Evolutionary conservation across 306 rosid genomes (phyloP), one percentile per base, ranked within the genome.

Genomic region (Rubus parviflorus): DNA sequence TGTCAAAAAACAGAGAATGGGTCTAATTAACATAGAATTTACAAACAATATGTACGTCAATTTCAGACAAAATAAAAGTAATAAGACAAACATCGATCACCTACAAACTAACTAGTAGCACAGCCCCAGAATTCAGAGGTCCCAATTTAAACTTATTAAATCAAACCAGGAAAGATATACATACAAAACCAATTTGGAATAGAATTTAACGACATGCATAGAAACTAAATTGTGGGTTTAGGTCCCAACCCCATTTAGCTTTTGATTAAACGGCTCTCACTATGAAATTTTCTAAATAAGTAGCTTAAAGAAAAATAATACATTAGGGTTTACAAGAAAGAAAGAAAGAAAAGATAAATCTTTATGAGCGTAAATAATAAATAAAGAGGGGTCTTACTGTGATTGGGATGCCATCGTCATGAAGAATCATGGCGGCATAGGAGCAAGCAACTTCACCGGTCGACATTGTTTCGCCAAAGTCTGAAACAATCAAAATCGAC

Each of bases 391-490:
- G 22, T 45, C 87, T 84, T 52, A 92, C 96, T 12, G 94, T 89
- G 85, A 93, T 68, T 12, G 91, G 52, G 38, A 93, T 87, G 37
- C 85, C 94, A 16, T 93, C 96, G 5, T 89, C 96, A 38, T 86
- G 83, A 77, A 90, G 97, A 48, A 88, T 86, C 79, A 90, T 48
- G 51, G 81, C 6, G 74, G 97, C 92, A 76, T 85, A 84, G 63
- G 83, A 45, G 76, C 94, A 93, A 30, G 84, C 92, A 35, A 86
- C 73, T 79, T 90, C 94, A 56, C 88, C 75, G 60, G 81, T 14
- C 56, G 87, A 83, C 91, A 89, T 89, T 46, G 89, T 58, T 38
- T 14, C 51, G 43, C 43, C 19, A 17, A 25, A 35, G 0, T 25
- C 67, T 25, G 67, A 30, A 30, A 5, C 13, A 2, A 63, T 35